phyloP scores from a whole-genome alignment of 129 eudicot genomes.

The Flaveria ramosissima region DNA sequence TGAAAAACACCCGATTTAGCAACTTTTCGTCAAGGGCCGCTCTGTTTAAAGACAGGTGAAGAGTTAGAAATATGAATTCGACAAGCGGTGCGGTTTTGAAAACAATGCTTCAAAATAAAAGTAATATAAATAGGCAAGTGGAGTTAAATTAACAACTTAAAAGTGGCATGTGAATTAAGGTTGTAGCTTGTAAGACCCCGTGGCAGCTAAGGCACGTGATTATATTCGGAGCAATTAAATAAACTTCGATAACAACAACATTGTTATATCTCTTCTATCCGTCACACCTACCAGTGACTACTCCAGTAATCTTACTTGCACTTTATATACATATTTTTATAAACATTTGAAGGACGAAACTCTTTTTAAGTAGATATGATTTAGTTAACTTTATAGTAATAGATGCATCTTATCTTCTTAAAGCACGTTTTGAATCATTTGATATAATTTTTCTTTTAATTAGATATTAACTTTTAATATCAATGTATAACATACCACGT shows the following conservation, averaged over 20 bases:
- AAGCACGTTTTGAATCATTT: neutral
- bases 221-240: conserved; percentile 34
- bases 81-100: neutral
- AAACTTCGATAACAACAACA: conserved; percentile 29
- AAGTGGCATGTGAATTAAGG: conserved; percentile 22
- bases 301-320: neutral
- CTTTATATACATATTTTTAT: neutral
- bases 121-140: conserved; percentile 23
- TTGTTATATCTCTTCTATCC: conserved; percentile 36
- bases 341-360: neutral
- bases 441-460: neutral
- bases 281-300: conserved; percentile 22
- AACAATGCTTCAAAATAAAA: neutral
- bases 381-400: neutral
- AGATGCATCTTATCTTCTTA: neutral
- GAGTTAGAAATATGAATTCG: neutral
- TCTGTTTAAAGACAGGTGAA: neutral
- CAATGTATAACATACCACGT: neutral
- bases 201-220: conserved; percentile 42
- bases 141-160: conserved; percentile 2
- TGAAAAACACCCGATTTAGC: neutral
- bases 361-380: neutral
- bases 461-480: neutral
- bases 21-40: neutral
- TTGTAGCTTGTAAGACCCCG: conserved; percentile 16